Evolutionary conservation across 2,329 filamentous ascomycete species (phyloP), one percentile per base, ranked within the genome.

Genomic region (Stachybotrys chlorohalonatus): DNA sequence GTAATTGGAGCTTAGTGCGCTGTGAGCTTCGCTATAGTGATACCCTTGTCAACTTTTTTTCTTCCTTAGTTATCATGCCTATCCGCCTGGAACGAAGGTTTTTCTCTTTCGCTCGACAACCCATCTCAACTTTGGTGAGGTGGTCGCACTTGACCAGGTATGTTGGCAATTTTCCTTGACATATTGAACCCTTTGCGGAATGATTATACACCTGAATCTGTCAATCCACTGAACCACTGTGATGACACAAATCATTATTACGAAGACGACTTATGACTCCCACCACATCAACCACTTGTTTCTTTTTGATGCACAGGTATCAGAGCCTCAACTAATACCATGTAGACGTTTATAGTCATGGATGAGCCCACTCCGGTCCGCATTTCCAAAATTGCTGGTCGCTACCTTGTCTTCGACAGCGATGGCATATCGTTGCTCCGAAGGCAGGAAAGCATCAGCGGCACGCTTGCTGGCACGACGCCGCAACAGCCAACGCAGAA

Each of bases 401-500:
- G 89, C 60, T 96, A 93, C 74, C 83, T 96, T 57, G 78, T 99
- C 62, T 97, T 96, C 76, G 90, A 95, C 68, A 83, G 90, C 63
- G 83, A 91, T 66, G 84, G 85, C 59, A 87, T 91, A 57, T 85
- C 87, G 63, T 81, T 86, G 68, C 78, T 96, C 58, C 88, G 94
- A 60, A 84, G 89, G 58, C 77, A 84, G 63, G 82, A 96, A 74
- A 85, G 90, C 68, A 90, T 96, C 63, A 92, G 88, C 65, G 91
- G 91, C 59, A 87, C 94, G 36, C 79, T 96, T 54, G 85, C 89
- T 56, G 94, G 94, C 55, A 92, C 89, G 7, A 84, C 96, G 32
- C 93, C 94, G 2, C 92, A 97, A 71, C 86, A 90, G 55, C 91
- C 92, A 6, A 93, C 95, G 63, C 94, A 99, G 72, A 97, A 96